Conservation (phyloP, 805 yeast species). For the Yamadazyma laniorum region DNA sequence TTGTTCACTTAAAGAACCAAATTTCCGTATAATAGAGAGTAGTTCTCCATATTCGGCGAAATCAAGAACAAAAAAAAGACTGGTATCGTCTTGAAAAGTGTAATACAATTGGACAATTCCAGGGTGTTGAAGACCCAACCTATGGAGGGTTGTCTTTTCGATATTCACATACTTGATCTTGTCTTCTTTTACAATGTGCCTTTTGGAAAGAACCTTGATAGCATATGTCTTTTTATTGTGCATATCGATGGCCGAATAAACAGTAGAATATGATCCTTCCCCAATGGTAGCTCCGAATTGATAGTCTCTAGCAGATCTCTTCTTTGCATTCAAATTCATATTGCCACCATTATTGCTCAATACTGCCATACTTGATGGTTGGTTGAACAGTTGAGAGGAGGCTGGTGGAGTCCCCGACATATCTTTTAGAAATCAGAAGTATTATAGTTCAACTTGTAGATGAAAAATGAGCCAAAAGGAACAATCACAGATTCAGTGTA, state of each 20-base stretch:
- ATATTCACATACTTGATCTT: constrained; percentile 95
- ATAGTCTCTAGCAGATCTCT: constrained; percentile 75
- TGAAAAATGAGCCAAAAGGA: too few relatives aligned
- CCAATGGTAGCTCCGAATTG: constrained; percentile 87
- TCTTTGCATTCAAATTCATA: constrained; percentile 14
- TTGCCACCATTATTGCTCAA: not conserved
- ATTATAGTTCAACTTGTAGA: too few relatives aligned
- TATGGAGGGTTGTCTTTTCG: constrained; percentile 84
- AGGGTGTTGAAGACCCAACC: constrained; percentile 84
- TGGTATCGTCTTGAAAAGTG: constrained; percentile 90
- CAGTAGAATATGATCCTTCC: constrained; percentile 95
- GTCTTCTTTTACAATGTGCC: constrained; percentile 90
- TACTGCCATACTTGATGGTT: not conserved
- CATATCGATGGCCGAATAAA: constrained; percentile 78
- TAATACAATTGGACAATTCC: constrained; percentile 90
- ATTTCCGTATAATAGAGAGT: constrained; percentile 69
- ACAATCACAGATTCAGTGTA: too few relatives aligned
- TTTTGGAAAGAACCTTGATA: constrained; percentile 84
- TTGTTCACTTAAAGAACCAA: constrained; percentile 73
- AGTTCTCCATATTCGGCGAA: constrained; percentile 96
- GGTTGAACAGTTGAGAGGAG: not conserved
- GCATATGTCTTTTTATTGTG: constrained; percentile 79
- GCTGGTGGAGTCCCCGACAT: constrained; percentile 9
- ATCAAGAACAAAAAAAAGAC: constrained; percentile 88
- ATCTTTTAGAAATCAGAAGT: too few relatives aligned